Base-by-base conservation (phyloP, 2,329 filamentous ascomycete genomes). In the Verticillium zaregamsianum region DNA sequence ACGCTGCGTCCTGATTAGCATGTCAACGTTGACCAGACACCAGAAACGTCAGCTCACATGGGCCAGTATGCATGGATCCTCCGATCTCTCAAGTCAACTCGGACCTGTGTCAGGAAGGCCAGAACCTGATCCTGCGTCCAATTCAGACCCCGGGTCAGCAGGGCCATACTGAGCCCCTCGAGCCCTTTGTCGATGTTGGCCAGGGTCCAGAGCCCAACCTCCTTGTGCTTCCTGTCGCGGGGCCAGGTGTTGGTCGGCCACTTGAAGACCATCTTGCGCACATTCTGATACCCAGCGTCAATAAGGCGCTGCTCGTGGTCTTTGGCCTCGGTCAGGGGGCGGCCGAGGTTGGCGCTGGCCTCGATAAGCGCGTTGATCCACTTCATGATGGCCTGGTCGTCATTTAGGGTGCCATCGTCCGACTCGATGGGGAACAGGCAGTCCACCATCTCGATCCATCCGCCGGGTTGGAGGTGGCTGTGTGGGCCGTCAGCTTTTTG, bases 51-150 rank as follows among this genome's bases (percentile, higher is more conserved):
- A 35, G 33, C 74, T 71, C 65, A 77, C 73, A 77, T 69, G 14
- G 73, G 71, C 69, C 74, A 77, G 64, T 73, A 78, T 0, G 70
- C 69, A 57, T 79, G 77, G 5, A 76, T 70, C 0, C 61, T 62
- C 25, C 64, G 72, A 35, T 77, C 67, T 54, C 62, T 71, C 65
- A 76, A 67, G 17, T 76, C 73, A 2, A 60, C 66, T 6, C 72
- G 70, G 5, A 72, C 72, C 15, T 72, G 68, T 23, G 68, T 64
- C 9, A 75, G 67, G 35, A 75, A 76, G 1, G 71, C 66, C 35
- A 73, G 64, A 0, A 76, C 71, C 52, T 75, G 68, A 3, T 74
- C 68, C 6, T 64, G 54, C 0, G 65, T 66, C 77, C 76, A 78
- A 0, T 72, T 71, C 25, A 76, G 61, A 0, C 62, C 68, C n/a